A percentile compares a stretch with the other conserved stretches of the same genome.
Evolutionary conservation across 768 basidiomycete genomes (phyloP).

Genomic region (Suillus placidus): DNA sequence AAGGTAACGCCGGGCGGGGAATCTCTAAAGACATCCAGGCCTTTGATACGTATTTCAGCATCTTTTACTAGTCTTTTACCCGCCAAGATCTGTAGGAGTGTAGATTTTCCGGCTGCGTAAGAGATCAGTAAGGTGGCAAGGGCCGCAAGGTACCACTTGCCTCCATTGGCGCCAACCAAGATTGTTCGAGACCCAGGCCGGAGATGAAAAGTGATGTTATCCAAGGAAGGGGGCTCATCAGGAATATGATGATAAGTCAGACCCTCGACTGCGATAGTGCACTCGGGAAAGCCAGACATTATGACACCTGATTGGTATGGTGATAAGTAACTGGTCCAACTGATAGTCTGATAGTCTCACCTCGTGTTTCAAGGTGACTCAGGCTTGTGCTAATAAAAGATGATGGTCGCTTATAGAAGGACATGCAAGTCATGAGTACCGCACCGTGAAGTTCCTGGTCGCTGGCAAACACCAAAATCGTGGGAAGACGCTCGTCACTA

Average conservation of each 20-base stretch:
- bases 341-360: not conserved
- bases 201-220: slow-evolving; percentile 65
- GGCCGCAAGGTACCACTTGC: slow-evolving; percentile 42
- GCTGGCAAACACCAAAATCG: not conserved
- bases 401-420: not conserved
- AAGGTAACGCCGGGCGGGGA: slow-evolving; percentile 82
- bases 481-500: slow-evolving; percentile 4
- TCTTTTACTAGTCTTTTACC: slow-evolving; percentile 80
- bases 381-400: not conserved
- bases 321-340: slow-evolving; percentile 1
- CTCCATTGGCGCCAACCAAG: slow-evolving; percentile 92
- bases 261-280: slow-evolving; percentile 41
- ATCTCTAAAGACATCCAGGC: slow-evolving; percentile 86
- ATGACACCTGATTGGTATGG: slow-evolving; percentile 10
- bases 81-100: slow-evolving; percentile 89
- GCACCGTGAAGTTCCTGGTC: not conserved
- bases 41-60: slow-evolving; percentile 71
- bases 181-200: slow-evolving; percentile 81
- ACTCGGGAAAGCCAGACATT: slow-evolving; percentile 1
- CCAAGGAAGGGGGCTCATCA: slow-evolving; percentile 53
- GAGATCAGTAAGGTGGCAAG: not conserved
- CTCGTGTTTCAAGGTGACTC: not conserved
- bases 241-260: slow-evolving; percentile 63
- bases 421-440: not conserved
- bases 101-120: slow-evolving; percentile 86